phyloP scores from a whole-genome alignment of 1,139 yeast genomes.

The Yamadazyma taylorii region DNA sequence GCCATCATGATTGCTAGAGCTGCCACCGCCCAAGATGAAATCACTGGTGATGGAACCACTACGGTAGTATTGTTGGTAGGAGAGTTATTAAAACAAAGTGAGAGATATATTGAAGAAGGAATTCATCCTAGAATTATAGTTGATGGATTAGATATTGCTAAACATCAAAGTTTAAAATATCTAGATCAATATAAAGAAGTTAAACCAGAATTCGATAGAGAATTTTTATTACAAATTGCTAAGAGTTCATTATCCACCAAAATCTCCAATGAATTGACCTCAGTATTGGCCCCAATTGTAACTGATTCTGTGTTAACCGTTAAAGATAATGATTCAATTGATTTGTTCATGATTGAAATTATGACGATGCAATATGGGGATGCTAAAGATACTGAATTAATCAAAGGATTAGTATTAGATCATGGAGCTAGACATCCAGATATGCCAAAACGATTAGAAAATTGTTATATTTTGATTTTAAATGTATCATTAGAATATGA shows the following conservation, averaged over 20 bases:
- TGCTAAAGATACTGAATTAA: conserved; percentile 77
- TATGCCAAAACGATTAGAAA: conserved; percentile 87
- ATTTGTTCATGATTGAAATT: conserved; percentile 95
- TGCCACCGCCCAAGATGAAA: conserved; percentile 98
- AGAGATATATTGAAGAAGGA: conserved; percentile 88
- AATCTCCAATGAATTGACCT: conserved; percentile 72
- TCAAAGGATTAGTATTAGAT: conserved; percentile 90
- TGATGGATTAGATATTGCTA: conserved; percentile 92
- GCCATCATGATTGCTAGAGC: conserved; percentile 99
- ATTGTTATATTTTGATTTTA: conserved; percentile 82
- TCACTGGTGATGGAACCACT: conserved; percentile 99
- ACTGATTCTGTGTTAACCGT: conserved; percentile 94
- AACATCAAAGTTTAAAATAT: conserved; percentile 68
- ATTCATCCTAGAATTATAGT: conserved; percentile 93
- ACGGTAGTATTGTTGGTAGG: conserved; percentile 94
- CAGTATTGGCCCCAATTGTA: conserved; percentile 86
- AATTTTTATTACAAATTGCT: conserved; percentile 87
- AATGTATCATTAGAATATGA: conserved; percentile 96
- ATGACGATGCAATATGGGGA: conserved; percentile 97
- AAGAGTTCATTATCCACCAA: conserved; percentile 87
- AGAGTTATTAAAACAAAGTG: conserved; percentile 91
- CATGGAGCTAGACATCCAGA: conserved; percentile 99
- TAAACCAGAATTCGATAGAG: conserved; percentile 64
- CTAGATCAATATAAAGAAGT: conserved; percentile 58
- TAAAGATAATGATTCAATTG: conserved; percentile 54